Conservation (phyloP, 163 green algal species). For the Dunaliella salina region DNA sequence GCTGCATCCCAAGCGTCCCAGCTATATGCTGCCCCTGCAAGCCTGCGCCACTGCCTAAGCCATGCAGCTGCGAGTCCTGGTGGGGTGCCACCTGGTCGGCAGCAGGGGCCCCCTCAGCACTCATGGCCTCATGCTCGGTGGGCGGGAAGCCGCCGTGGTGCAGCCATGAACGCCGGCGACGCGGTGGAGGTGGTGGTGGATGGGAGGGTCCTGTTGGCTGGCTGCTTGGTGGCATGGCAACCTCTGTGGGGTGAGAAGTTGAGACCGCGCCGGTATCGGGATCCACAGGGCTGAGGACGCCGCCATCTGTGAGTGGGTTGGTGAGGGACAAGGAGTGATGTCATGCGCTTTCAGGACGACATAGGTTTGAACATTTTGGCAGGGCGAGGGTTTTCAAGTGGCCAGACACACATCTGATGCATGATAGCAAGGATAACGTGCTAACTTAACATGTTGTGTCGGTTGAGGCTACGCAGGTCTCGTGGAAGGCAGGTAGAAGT, state of each 20-base stretch:
- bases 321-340: not conserved
- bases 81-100: not conserved
- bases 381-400: too few relatives aligned
- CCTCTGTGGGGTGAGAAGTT: not conserved
- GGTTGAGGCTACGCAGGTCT: too few relatives aligned
- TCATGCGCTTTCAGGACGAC: too few relatives aligned
- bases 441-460: too few relatives aligned
- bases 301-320: not conserved
- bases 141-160: not conserved
- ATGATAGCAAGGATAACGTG: too few relatives aligned
- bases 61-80: not conserved
- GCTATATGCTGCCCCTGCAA: not conserved
- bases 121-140: not conserved
- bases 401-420: too few relatives aligned
- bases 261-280: too few relatives aligned
- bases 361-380: too few relatives aligned
- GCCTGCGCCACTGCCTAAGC: not conserved
- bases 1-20: too few relatives aligned
- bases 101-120: not conserved
- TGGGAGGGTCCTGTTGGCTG: not conserved
- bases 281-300: not conserved
- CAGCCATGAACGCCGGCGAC: not conserved
- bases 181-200: not conserved
- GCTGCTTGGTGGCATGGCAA: not conserved
- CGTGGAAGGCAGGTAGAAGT: too few relatives aligned